These are phyloP conservation scores for Cladorrhinum samala DNA, from an alignment of 495 filamentous ascomycete genomes.

Conservation along the genomic window DNA sequence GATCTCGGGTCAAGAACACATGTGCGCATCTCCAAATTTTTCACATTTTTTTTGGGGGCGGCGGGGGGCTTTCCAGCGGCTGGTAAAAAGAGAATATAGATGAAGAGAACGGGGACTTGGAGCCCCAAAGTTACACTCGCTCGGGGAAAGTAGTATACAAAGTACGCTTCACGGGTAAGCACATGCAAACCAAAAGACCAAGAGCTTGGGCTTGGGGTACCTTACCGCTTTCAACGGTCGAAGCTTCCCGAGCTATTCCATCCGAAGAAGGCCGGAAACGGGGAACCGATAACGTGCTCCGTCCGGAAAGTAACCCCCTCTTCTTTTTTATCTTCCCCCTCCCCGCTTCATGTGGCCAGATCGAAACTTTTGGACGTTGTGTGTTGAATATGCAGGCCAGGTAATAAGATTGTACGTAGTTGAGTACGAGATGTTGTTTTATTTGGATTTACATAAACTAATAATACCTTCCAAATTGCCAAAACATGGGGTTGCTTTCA, in stretches of 20 bases:
- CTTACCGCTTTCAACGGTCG: background rate
- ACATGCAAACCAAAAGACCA: too few relatives aligned
- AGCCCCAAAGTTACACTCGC: background rate
- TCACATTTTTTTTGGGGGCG: too few relatives aligned
- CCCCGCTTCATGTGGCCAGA: background rate
- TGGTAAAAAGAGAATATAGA: background rate
- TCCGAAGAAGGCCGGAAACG: conserved; percentile 8
- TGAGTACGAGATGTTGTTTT: too few relatives aligned
- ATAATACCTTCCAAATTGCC: too few relatives aligned
- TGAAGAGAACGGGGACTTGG: background rate
- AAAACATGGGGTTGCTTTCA: too few relatives aligned
- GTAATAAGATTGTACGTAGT: too few relatives aligned
- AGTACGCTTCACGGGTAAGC: too few relatives aligned
- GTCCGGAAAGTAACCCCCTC: conserved; percentile 1
- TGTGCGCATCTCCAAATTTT: too few relatives aligned
- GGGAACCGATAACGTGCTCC: background rate
- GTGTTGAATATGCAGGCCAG: too few relatives aligned
- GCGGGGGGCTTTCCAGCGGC: too few relatives aligned
- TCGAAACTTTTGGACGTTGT: background rate
- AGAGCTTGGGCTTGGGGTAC: background rate
- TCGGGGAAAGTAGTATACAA: too few relatives aligned
- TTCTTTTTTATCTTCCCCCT: background rate
- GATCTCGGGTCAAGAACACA: background rate
- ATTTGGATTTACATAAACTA: too few relatives aligned
- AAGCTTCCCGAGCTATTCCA: conserved; percentile 1